Percentiles rank a stretch among this genome's conserved stretches.
These are phyloP conservation scores for Perkinsus olseni DNA, from an alignment of 169 alveolate species.

Conservation along the genomic window DNA sequence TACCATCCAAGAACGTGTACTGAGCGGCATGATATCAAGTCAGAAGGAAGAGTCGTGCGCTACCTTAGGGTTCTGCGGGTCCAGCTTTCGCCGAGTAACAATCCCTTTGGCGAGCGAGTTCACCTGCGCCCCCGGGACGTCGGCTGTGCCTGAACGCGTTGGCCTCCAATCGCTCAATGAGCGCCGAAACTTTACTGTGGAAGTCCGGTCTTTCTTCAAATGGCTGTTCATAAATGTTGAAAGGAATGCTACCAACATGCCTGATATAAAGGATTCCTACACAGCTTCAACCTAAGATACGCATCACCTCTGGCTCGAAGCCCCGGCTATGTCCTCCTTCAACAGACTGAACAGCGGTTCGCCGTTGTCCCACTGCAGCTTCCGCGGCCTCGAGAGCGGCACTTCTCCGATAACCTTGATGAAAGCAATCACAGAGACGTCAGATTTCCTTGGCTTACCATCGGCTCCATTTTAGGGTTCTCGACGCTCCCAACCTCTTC, in stretches of 20 bases:
- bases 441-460: neutral
- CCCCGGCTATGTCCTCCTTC: slow-evolving; percentile 12
- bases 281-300: neutral
- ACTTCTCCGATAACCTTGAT: neutral
- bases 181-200: neutral
- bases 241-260: neutral
- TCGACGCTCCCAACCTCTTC: neutral
- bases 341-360: slow-evolving; percentile 8
- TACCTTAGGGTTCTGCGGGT: slow-evolving; percentile 4
- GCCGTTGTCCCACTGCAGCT: slow-evolving; percentile 11
- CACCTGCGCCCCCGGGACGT: slow-evolving; percentile 15
- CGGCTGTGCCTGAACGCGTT: neutral
- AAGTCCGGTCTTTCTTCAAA: neutral
- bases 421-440: neutral
- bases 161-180: neutral
- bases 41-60: neutral
- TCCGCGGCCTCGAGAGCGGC: slow-evolving; percentile 2
- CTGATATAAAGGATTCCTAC: neutral
- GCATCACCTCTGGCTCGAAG: neutral
- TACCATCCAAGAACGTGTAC: slow-evolving; percentile 8
- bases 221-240: neutral
- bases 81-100: neutral
- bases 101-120: neutral
- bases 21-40: neutral
- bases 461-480: neutral